These are phyloP conservation scores for Acacia confusa DNA, from an alignment of 306 rosid species.

Conservation along the genomic window DNA sequence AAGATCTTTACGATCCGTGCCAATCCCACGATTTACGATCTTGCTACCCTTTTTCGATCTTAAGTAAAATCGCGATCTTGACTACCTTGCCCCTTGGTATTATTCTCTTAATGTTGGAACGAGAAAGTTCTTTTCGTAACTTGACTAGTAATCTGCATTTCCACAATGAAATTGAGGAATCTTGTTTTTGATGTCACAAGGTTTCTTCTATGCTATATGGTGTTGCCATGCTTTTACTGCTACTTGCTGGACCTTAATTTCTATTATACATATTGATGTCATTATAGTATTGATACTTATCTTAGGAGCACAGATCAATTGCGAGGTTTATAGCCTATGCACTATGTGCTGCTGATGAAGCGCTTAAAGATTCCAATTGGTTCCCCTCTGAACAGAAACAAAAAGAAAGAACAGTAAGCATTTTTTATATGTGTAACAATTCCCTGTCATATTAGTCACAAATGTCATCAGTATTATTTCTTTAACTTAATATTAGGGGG, in stretches of 20 bases:
- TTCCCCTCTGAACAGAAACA: conserved; percentile 67
- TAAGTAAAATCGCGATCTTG: too few species aligned
- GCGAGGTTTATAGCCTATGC: conserved; percentile 92
- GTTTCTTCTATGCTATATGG: conserved; percentile 15
- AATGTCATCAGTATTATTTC: conserved; percentile 22
- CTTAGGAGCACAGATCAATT: conserved; percentile 77
- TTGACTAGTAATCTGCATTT: conserved; percentile 7
- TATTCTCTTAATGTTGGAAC: conserved; percentile 6
- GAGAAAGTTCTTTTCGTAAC: conserved; percentile 3
- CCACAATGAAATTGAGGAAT: neutral
- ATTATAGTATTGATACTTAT: conserved; percentile 39
- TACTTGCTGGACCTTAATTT: conserved; percentile 18
- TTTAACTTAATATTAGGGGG: conserved; percentile 64
- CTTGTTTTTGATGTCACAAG: conserved; percentile 1
- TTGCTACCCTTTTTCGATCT: too few species aligned
- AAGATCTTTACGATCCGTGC: too few species aligned
- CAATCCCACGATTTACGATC: too few species aligned
- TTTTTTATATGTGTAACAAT: conserved; percentile 20
- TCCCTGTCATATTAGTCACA: neutral
- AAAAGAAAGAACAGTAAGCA: conserved; percentile 80
- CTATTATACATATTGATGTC: conserved; percentile 41
- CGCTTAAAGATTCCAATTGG: conserved; percentile 89
- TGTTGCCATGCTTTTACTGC: conserved; percentile 21
- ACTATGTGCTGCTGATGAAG: conserved; percentile 95
- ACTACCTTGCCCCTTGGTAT: neutral